These are phyloP conservation scores for Cladosporium austrohemisphaericum DNA, from an alignment of 2,329 filamentous ascomycete genomes.

Conservation along the genomic window DNA sequence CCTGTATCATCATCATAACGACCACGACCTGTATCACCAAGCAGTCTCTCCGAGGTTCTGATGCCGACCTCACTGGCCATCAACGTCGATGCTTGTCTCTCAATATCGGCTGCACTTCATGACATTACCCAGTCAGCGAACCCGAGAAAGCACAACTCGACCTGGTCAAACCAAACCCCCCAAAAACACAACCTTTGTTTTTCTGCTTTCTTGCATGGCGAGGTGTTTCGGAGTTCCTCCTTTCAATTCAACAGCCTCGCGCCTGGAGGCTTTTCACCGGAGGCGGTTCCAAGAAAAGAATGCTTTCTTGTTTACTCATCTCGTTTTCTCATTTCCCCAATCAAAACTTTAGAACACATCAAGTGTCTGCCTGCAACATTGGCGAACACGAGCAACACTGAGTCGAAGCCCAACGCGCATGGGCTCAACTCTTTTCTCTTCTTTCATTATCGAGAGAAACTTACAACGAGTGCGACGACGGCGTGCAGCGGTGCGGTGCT, in stretches of 20 bases:
- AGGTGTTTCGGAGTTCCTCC: slow-evolving; percentile 26
- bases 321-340: not conserved
- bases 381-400: too few species aligned
- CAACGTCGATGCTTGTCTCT: not conserved
- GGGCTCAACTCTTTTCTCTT: too few species aligned
- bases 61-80: slow-evolving; percentile 27
- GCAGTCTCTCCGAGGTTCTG: slow-evolving; percentile 20
- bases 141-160: slow-evolving; percentile 3
- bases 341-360: too few species aligned
- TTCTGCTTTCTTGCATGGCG: slow-evolving; percentile 29
- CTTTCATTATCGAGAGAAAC: too few species aligned
- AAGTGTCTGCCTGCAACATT: too few species aligned
- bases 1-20: slow-evolving; percentile 21
- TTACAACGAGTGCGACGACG: too few species aligned
- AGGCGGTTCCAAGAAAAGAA: slow-evolving; percentile 10
- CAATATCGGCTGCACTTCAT: slow-evolving; percentile 2
- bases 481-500: too few species aligned
- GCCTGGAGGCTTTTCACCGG: slow-evolving; percentile 19
- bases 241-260: slow-evolving; percentile 17
- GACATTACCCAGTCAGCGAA: slow-evolving; percentile 9
- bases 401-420: too few species aligned
- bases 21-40: slow-evolving; percentile 29
- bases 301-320: slow-evolving; percentile 3
- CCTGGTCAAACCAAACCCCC: slow-evolving; percentile 2
- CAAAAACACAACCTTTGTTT: slow-evolving; percentile 12